phyloP scores from a whole-genome alignment of 495 filamentous ascomycete genomes.

The Hypoxylon fragiforme region DNA sequence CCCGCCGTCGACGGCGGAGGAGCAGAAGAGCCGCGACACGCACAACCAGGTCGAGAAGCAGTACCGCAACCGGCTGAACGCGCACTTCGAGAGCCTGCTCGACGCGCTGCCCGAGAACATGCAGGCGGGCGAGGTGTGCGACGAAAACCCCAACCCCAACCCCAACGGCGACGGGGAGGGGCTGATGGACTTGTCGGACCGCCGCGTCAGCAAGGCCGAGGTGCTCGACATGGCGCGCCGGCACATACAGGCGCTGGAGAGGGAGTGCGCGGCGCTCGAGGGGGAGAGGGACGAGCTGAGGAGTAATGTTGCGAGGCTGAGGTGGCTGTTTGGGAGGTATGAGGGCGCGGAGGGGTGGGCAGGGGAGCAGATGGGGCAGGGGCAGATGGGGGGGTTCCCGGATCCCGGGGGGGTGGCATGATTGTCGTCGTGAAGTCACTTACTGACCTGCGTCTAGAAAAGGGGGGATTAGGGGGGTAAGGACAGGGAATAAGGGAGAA shows the following conservation, averaged over 20 bases:
- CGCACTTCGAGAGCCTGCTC: conserved; percentile 50
- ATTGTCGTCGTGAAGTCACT: not conserved
- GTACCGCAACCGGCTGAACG: conserved; percentile 53
- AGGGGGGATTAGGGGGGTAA: not conserved
- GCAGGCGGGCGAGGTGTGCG: conserved; percentile 25
- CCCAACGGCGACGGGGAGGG: conserved; percentile 34
- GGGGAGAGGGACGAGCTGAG: conserved; percentile 41
- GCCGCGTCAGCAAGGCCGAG: conserved; percentile 50
- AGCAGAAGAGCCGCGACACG: conserved; percentile 46
- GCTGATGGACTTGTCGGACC: conserved; percentile 39
- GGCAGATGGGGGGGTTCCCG: conserved; percentile 16
- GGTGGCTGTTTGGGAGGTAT: conserved; percentile 36
- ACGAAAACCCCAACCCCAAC: no score
- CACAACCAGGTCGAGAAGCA: conserved; percentile 55
- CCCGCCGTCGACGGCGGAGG: conserved; percentile 39
- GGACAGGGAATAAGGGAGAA: not conserved
- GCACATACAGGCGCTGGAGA: conserved; percentile 48
- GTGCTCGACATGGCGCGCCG: conserved; percentile 50
- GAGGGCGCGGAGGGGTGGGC: conserved; percentile 26
- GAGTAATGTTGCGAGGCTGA: conserved; percentile 37
- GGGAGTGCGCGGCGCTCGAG: conserved; percentile 40
- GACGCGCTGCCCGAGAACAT: conserved; percentile 46
- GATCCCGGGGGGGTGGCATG: conserved; percentile 6
- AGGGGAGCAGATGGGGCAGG: no score
- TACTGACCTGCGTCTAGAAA: not conserved